These are phyloP conservation scores for Pichia sp. DNA, from an alignment of 1,139 yeast genomes.

Conservation along the genomic window DNA sequence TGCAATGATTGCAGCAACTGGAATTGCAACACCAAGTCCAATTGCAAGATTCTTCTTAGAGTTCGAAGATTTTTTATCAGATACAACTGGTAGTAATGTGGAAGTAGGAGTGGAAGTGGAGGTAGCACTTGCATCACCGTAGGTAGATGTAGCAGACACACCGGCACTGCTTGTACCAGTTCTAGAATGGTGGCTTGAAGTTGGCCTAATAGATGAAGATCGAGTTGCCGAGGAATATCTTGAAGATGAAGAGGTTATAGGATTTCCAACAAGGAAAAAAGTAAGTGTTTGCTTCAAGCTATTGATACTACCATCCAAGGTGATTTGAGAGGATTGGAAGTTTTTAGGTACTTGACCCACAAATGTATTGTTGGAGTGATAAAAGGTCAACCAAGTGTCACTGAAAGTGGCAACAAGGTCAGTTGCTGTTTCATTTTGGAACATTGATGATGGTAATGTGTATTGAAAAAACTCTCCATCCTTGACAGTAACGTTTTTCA, in stretches of 20 bases:
- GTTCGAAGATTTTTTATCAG: slow-evolving; percentile 16
- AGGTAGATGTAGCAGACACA: slow-evolving; percentile 18
- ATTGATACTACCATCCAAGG: slow-evolving; percentile 43
- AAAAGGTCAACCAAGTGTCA: slow-evolving; percentile 61
- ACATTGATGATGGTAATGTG: slow-evolving; percentile 43
- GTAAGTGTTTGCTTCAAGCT: slow-evolving; percentile 36
- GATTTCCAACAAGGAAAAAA: slow-evolving; percentile 39
- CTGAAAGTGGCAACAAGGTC: slow-evolving; percentile 38
- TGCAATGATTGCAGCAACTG: slow-evolving; percentile 44
- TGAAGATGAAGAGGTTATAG: slow-evolving; percentile 14
- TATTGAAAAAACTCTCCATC: slow-evolving; percentile 52
- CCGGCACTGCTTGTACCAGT: no score
- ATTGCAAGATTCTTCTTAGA: slow-evolving; percentile 57
- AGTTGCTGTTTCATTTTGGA: slow-evolving; percentile 48
- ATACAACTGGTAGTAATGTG: background rate
- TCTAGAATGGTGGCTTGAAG: no score
- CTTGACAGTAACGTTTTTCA: slow-evolving; percentile 62
- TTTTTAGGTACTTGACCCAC: slow-evolving; percentile 59
- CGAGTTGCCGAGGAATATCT: slow-evolving; percentile 6
- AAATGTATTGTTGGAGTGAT: slow-evolving; percentile 54
- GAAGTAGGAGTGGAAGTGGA: slow-evolving; percentile 15
- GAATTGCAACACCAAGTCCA: slow-evolving; percentile 84
- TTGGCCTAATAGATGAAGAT: background rate
- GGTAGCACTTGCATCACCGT: slow-evolving; percentile 25
- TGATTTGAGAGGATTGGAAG: slow-evolving; percentile 43